phyloP scores from a whole-genome alignment of 768 basidiomycete genomes.

The Leccinum arenicola region DNA sequence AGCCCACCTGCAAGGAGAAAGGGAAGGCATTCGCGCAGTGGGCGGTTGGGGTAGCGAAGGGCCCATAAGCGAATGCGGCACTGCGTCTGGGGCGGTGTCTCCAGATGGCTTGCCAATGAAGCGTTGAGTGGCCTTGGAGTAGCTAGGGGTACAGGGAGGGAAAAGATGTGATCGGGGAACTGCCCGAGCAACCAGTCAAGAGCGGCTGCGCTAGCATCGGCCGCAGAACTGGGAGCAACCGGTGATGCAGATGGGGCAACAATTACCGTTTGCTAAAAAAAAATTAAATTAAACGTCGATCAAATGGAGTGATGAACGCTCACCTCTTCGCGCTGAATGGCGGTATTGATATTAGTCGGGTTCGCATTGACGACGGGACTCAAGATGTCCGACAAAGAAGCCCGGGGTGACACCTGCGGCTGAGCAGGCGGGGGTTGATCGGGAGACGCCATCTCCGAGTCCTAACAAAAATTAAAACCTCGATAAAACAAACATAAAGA shows the following conservation, averaged over 20 bases:
- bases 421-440: too few species aligned
- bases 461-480: neutral
- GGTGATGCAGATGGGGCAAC: neutral
- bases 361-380: neutral
- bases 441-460: neutral
- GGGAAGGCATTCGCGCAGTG: neutral
- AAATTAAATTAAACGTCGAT: neutral
- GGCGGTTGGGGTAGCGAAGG: neutral
- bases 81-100: neutral
- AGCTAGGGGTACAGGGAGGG: neutral
- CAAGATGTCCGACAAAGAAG: neutral
- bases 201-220: neutral
- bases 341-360: neutral
- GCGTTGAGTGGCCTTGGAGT: neutral
- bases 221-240: neutral
- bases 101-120: neutral
- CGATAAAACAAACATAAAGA: neutral
- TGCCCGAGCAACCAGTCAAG: neutral
- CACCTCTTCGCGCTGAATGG: too few species aligned
- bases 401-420: too few species aligned
- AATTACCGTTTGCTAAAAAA: neutral
- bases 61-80: neutral
- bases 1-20: neutral
- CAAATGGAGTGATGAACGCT: neutral
- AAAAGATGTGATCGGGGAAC: neutral